A percentile compares a stretch with the other conserved stretches of the same genome.
Evolutionary conservation across 179 eudicot species (phyloP).

Genomic region (Monotropa hypopitys): DNA sequence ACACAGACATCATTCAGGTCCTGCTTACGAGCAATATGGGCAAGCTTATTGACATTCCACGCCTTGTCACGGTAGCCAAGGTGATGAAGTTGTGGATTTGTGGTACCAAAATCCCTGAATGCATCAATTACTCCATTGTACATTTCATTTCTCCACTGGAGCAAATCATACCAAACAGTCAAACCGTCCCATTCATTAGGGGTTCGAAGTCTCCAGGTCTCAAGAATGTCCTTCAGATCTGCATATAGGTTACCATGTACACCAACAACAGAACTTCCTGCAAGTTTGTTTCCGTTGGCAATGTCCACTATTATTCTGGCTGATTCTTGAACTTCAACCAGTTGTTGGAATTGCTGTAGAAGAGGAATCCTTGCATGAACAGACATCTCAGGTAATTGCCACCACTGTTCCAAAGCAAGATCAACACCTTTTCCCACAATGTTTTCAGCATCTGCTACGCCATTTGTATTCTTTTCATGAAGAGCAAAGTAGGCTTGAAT

Average conservation of each 20-base stretch:
- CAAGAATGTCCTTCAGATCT: slow-evolving; percentile 95
- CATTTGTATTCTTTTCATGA: slow-evolving; percentile 77
- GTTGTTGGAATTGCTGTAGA: slow-evolving; percentile 93
- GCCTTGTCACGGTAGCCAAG: slow-evolving; percentile 99
- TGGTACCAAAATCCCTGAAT: slow-evolving; percentile 65
- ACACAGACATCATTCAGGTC: slow-evolving; percentile 92
- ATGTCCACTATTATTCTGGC: slow-evolving; percentile 75
- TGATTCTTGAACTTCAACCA: slow-evolving; percentile 97
- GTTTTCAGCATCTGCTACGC: slow-evolving; percentile 83
- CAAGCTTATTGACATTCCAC: slow-evolving; percentile 97
- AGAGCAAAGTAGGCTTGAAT: slow-evolving; percentile 93
- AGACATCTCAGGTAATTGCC: slow-evolving; percentile 99
- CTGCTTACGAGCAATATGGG: slow-evolving; percentile 89
- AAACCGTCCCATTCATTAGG: slow-evolving; percentile 98
- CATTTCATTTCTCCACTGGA: slow-evolving; percentile 99
- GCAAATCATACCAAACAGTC: slow-evolving; percentile 94
- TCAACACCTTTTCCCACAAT: slow-evolving; percentile 88
- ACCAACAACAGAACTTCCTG: slow-evolving; percentile 58
- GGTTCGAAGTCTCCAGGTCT: slow-evolving; percentile 96
- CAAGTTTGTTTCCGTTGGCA: slow-evolving; percentile 63
- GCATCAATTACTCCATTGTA: slow-evolving; percentile 90
- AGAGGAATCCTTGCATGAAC: slow-evolving; percentile 88
- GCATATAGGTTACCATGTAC: slow-evolving; percentile 76
- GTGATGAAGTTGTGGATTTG: slow-evolving; percentile 88
- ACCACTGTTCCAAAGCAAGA: slow-evolving; percentile 97